A percentile compares a stretch with the other conserved stretches of the same genome.
These are phyloP conservation scores for Mucor ambiguus DNA, from an alignment of 371 early-diverging fungal genomes.

Conservation along the genomic window DNA sequence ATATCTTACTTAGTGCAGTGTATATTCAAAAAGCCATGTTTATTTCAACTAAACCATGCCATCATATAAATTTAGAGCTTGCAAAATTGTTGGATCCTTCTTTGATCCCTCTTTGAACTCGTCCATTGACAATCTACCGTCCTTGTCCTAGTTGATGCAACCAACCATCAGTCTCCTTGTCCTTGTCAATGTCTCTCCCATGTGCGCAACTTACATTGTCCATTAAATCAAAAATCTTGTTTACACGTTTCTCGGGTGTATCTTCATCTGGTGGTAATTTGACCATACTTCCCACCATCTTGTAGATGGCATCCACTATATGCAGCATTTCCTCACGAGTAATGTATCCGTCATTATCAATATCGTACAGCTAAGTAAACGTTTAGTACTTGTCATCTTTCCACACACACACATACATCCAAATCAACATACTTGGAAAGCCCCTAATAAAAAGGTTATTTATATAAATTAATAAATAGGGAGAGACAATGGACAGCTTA, in stretches of 20 bases:
- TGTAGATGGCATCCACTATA: conserved; percentile 93
- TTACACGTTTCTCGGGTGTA: conserved; percentile 91
- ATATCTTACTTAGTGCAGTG: neutral
- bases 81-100: conserved; percentile 87
- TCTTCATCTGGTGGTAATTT: conserved; percentile 90
- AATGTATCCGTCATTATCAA: conserved; percentile 89
- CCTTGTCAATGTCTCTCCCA: neutral
- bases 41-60: conserved; percentile 67
- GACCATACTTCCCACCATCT: conserved; percentile 92
- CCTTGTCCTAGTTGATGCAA: conserved; percentile 58
- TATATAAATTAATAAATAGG: conserved; percentile 10
- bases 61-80: conserved; percentile 87
- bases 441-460: conserved; percentile 33
- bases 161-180: neutral
- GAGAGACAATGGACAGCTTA: conserved; percentile 32
- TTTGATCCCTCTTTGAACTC: conserved; percentile 90
- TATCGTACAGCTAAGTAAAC: conserved; percentile 81
- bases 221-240: conserved; percentile 90
- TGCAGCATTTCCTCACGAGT: conserved; percentile 87
- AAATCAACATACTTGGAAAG: conserved; percentile 34
- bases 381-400: neutral
- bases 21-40: neutral
- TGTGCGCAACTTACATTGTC: conserved; percentile 59
- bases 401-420: neutral
- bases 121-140: conserved; percentile 76